Conservation (phyloP, 176 grass and related monocot genomes). For the Triticum monococcum region DNA sequence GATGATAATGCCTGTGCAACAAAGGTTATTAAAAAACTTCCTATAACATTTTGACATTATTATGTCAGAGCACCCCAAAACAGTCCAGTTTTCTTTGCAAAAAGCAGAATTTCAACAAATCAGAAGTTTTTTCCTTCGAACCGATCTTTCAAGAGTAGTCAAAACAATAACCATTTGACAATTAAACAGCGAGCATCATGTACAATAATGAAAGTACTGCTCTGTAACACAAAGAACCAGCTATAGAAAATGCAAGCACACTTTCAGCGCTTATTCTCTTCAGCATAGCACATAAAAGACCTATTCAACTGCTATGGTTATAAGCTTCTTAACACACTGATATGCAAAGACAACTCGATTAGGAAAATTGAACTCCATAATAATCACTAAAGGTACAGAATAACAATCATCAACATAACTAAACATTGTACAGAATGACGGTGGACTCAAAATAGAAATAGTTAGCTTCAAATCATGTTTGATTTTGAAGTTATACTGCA, state of each 20-base stretch:
- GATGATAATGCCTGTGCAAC: neutral
- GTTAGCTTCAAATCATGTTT: neutral
- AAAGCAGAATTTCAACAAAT: neutral
- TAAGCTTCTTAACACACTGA: neutral
- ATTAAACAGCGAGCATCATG: constrained; percentile 17
- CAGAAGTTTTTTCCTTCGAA: neutral
- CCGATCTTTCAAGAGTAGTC: neutral
- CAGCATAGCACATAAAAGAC: neutral
- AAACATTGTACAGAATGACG: neutral
- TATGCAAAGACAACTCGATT: too few species aligned
- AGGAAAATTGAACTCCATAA: too few species aligned
- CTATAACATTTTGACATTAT: neutral
- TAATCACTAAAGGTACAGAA: constrained; percentile 2
- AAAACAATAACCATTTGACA: constrained; percentile 5
- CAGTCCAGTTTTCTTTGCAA: neutral
- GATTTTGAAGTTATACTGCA: neutral
- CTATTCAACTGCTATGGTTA: neutral
- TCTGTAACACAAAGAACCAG: constrained; percentile 11
- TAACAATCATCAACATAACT: constrained; percentile 8
- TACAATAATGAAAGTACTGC: neutral
- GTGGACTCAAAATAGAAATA: neutral
- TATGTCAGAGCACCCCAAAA: neutral
- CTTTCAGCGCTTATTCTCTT: constrained; percentile 15
- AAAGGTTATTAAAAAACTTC: constrained; percentile 23
- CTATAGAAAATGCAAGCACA: constrained; percentile 5